These are phyloP conservation scores for Xanthoconium separans DNA, from an alignment of 1,284 basidiomycete species.

Conservation along the genomic window DNA sequence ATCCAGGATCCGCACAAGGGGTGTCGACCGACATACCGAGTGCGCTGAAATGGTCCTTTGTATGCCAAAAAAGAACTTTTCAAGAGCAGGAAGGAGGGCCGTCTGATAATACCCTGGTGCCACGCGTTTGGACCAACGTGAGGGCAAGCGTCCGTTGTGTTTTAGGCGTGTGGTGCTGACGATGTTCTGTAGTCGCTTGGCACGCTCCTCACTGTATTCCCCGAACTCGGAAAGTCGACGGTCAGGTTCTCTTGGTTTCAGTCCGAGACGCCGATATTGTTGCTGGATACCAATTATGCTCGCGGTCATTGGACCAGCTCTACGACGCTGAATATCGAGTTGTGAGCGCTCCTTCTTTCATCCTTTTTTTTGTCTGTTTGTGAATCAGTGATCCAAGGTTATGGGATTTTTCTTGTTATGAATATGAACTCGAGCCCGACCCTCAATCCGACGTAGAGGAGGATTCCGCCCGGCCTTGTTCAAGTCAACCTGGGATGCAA, in stretches of 20 bases:
- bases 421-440: constrained; percentile 21
- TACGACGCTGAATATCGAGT: constrained; percentile 20
- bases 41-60: constrained; percentile 21
- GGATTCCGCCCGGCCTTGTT: background rate
- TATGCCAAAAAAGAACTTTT: background rate
- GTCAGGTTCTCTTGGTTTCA: constrained; percentile 28
- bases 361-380: background rate
- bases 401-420: constrained; percentile 28
- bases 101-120: constrained; percentile 2
- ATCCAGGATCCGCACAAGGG: background rate
- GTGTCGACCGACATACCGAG: background rate
- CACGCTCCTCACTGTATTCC: constrained; percentile 21
- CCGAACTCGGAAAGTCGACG: constrained; percentile 22
- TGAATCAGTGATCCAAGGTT: constrained; percentile 11
- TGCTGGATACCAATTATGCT: constrained; percentile 16
- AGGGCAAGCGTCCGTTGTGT: constrained; percentile 8
- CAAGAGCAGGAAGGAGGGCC: background rate
- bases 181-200: constrained; percentile 18
- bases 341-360: constrained; percentile 17
- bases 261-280: constrained; percentile 28
- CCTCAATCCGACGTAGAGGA: background rate
- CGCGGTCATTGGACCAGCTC: constrained; percentile 18
- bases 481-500: background rate
- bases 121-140: constrained; percentile 30
- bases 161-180: constrained; percentile 12